Evolutionary conservation across 371 early-diverging fungal genomes (phyloP).

Genomic region (Batrachochytrium dendrobatidis): DNA sequence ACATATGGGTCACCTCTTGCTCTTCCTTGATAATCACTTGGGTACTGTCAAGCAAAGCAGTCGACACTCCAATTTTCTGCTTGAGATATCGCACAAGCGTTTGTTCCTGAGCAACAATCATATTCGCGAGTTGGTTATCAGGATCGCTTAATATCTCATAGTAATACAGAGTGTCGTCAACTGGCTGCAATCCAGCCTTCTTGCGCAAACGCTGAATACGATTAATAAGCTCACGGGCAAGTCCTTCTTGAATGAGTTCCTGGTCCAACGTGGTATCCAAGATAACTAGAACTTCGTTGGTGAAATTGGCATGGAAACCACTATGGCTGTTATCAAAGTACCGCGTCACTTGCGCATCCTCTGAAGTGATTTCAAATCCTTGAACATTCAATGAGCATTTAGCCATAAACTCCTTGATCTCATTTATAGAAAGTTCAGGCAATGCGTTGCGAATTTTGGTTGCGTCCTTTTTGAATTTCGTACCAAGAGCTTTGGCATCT

Average conservation of each 20-base stretch:
- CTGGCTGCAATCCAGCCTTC: conserved; percentile 78
- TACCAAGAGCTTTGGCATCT: conserved; percentile 84
- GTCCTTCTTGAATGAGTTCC: conserved; percentile 83
- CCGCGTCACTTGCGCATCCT: conserved; percentile 65
- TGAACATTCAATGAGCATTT: conserved; percentile 63
- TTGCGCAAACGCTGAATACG: conserved; percentile 97
- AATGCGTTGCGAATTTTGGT: conserved; percentile 85
- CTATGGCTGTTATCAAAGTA: conserved; percentile 35
- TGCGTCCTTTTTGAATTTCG: conserved; percentile 82
- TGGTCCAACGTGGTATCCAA: conserved; percentile 79
- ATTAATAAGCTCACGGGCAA: conserved; percentile 97
- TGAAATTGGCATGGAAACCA: conserved; percentile 66
- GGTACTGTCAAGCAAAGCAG: conserved; percentile 26
- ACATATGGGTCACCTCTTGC: conserved; percentile 67
- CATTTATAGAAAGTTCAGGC: conserved; percentile 62
- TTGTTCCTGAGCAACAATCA: conserved; percentile 65
- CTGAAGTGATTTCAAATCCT: conserved; percentile 72
- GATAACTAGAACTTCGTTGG: conserved; percentile 83
- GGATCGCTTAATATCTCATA: conserved; percentile 66
- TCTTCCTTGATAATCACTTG: conserved; percentile 59
- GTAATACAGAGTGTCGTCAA: conserved; percentile 80
- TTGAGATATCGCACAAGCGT: conserved; percentile 68
- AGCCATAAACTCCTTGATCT: conserved; percentile 73
- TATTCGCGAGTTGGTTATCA: conserved; percentile 54
- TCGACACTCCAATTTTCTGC: conserved; percentile 21